These are phyloP conservation scores for Malus hybrid DNA, from an alignment of 331 rosid species.

Conservation along the genomic window DNA sequence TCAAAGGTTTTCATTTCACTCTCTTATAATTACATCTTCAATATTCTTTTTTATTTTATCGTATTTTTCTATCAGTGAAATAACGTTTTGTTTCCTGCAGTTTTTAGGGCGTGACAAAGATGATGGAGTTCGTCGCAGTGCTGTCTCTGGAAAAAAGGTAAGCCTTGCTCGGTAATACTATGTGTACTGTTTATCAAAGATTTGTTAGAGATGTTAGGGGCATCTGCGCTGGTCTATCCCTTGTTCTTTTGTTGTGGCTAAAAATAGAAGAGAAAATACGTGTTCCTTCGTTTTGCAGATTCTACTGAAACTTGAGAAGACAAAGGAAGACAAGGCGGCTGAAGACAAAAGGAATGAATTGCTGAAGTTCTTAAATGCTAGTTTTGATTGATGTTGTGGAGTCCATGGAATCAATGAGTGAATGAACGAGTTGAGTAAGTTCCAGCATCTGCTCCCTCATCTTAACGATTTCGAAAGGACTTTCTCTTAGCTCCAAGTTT, in stretches of 20 bases:
- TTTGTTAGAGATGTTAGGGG: background rate
- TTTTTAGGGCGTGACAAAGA: conserved; percentile 80
- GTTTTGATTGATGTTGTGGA: conserved; percentile 58
- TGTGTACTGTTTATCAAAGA: background rate
- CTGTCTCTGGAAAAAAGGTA: conserved; percentile 97
- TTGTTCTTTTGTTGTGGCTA: background rate
- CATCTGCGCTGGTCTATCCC: background rate
- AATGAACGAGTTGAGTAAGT: background rate
- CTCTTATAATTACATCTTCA: conserved; percentile 7
- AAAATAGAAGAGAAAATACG: background rate
- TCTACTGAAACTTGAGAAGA: conserved; percentile 80
- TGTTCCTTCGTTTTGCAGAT: conserved; percentile 40
- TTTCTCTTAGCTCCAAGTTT: background rate
- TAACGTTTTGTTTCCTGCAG: conserved; percentile 35
- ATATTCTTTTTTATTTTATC: background rate
- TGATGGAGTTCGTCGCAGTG: conserved; percentile 83
- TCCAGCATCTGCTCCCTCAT: background rate
- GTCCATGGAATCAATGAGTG: conserved; percentile 12
- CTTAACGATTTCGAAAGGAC: background rate
- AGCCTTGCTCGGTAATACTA: background rate
- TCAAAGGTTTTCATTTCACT: conserved; percentile 59
- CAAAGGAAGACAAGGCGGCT: conserved; percentile 90
- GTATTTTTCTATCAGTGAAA: background rate
- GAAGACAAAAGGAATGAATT: conserved; percentile 91
- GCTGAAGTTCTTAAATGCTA: conserved; percentile 87